Evolutionary conservation across 306 rosid species (phyloP), one percentile per base, ranked within the genome.

Genomic region (Canavalia gladiata): DNA sequence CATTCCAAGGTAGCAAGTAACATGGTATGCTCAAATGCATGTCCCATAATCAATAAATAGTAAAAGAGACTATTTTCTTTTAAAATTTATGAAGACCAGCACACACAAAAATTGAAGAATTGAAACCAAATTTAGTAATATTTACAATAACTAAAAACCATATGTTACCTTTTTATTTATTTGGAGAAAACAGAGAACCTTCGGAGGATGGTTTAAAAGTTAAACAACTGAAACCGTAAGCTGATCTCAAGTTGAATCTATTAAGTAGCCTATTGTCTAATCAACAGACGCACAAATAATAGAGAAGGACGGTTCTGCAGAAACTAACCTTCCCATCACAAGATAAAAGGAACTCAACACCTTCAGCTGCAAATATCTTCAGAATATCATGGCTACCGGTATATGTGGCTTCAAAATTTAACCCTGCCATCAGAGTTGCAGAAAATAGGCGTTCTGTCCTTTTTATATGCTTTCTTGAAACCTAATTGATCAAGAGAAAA

Each of bases 321-420:
- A 77, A 57, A 51, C 45, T 4, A 25, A 92, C 99, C 98, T 89
- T 80, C 33, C 89, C 91, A 86, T 95, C 89, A 81, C 84, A 71
- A 51, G 92, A 90, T 64, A 89, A 80, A 85, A 95, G 92, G 85
- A 88, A 90, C 58, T 90, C 96, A 69, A 93, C 97, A 43, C 97
- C 94, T 82, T 88, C 90, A 68, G 87, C 88, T 70, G 87, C 85
- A 51, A 95, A 78, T 82, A 88, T 47, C 51, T 85, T 81, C 52
- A 86, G 62, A 82, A 91, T 68, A 75, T 83, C 86, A 69, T 75
- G 75, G 79, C 68, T 52, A 6, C 84, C 90, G 4, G 57, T 74
- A 79, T 37, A 75, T 51, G 80, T 81, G 67, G 85, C 83, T 84
- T 85, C 85, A 74, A 46, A 75, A 33, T 86, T 84, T 7, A 75